Evolutionary conservation across 2,329 filamentous ascomycete genomes (phyloP), one percentile per base, ranked within the genome.

Genomic region (Cercospora zeina): DNA sequence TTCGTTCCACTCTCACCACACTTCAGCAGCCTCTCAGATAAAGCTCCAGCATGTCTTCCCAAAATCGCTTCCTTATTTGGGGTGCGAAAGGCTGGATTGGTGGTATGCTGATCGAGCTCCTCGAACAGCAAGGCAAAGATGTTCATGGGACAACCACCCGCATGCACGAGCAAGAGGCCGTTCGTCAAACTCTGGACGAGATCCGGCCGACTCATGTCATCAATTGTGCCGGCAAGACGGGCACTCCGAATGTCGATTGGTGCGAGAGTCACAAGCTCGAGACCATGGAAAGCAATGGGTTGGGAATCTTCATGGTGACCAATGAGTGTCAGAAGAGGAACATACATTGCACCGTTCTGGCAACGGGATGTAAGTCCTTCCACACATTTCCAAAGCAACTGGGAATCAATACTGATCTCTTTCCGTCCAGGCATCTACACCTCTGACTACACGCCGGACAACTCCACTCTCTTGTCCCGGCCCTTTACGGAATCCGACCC

Each of bases 201-300:
- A 76, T 86, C 73, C 83, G 83, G 74, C 87, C 87, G 21, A 88
- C 85, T 3, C 85, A 88, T 70, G 85, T 89, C 60, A 76, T 89
- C 55, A 88, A 88, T 74, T 84, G 82, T 63, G 87, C 87, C 53
- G 87, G 86, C 64, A 85, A 82, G 71, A 89, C 86, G 2, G 87
- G 87, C 54, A 80, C 85, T 24, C 86, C 86, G 65, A 89, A 89
- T 67, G 85, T 88, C 72, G 87, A 89, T 76, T 88, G 86, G 86
- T 89, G 87, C 70, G 87, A 89, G 77, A 84, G 87, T 71, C 83
- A 89, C 78, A 87, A 84, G 76, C 83, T 87, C 74, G 83, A 84
- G 59, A 89, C 87, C 6, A 83, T 89, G 71, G 81, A 86, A 62
- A 87, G 83, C 73, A 89, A 89, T 70, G 86, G 86, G 59, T 82